These are phyloP conservation scores for Yamadazyma paraphyllophila DNA, from an alignment of 805 yeast genomes.

Conservation along the genomic window DNA sequence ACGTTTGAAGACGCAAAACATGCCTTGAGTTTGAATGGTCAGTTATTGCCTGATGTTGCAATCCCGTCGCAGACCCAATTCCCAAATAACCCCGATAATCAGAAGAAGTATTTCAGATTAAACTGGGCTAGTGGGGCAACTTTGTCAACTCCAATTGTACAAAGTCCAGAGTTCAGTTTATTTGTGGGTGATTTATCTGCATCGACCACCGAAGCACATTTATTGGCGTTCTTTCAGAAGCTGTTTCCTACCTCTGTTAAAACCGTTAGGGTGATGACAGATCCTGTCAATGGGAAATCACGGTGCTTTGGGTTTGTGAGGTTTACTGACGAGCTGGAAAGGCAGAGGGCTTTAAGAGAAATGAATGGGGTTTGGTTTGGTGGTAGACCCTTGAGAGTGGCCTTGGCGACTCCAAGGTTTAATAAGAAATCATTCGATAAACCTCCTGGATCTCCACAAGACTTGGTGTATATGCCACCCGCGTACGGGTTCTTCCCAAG, in stretches of 20 bases:
- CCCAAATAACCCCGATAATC: conserved; percentile 44
- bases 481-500: conserved; percentile 14
- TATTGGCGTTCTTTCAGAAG: conserved; percentile 68
- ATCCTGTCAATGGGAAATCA: conserved; percentile 73
- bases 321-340: conserved; percentile 66
- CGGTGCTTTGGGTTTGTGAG: conserved; percentile 82
- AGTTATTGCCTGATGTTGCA: conserved; percentile 57
- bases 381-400: conserved; percentile 73
- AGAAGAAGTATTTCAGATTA: conserved; percentile 63
- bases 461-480: conserved; percentile 18
- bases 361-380: conserved; percentile 83
- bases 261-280: conserved; percentile 84
- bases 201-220: conserved; percentile 75
- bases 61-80: conserved; percentile 42
- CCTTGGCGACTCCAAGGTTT: conserved; percentile 73
- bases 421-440: conserved; percentile 7
- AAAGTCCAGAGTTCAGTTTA: conserved; percentile 71
- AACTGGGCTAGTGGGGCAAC: conserved; percentile 89
- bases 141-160: conserved; percentile 64
- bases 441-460: conserved; percentile 8
- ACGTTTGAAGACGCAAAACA: conserved; percentile 65
- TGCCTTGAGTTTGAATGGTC: conserved; percentile 66
- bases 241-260: conserved; percentile 62
- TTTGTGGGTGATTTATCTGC: conserved; percentile 85
- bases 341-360: conserved; percentile 64